Conservation (phyloP, 768 basidiomycete genomes). For the Infundibulicybe gibba region DNA sequence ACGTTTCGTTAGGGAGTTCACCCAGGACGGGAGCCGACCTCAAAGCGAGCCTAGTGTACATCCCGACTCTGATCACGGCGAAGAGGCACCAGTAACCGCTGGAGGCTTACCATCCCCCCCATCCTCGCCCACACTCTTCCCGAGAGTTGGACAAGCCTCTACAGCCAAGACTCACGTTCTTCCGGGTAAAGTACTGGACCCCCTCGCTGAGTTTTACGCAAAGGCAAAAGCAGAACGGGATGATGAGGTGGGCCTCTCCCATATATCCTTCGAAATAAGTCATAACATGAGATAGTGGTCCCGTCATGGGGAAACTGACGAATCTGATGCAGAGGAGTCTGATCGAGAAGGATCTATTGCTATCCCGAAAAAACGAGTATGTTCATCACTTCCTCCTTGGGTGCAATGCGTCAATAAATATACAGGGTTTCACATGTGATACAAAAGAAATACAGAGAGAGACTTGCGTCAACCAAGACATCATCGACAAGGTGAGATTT, state of each 20-base stretch:
- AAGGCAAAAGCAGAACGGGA: constrained; percentile 49
- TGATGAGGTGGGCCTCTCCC: constrained; percentile 29
- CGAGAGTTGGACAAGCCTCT: no score
- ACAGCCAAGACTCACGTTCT: no score
- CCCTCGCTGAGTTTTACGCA: constrained; percentile 62
- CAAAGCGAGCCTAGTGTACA: constrained; percentile 2
- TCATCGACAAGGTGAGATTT: constrained; percentile 61
- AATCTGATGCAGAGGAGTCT: constrained; percentile 19
- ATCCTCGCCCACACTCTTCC: constrained; percentile 5
- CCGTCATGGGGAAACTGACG: constrained; percentile 33
- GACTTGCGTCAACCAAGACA: constrained; percentile 61
- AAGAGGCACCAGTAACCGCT: constrained; percentile 6
- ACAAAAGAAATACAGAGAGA: constrained; percentile 29
- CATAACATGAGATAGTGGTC: constrained; percentile 22
- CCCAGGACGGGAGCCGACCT: constrained; percentile 21
- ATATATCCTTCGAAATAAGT: not conserved
- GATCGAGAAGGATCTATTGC: constrained; percentile 14
- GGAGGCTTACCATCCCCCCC: constrained; percentile 9
- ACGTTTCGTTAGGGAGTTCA: constrained; percentile 27
- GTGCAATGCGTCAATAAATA: not conserved
- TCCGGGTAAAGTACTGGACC: constrained; percentile 30
- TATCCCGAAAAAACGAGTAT: constrained; percentile 24
- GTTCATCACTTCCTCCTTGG: not conserved
- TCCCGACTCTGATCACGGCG: constrained; percentile 17
- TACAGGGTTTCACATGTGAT: constrained; percentile 69